A percentile compares a stretch with the other conserved stretches of the same genome.
These are phyloP conservation scores for Colletotrichum sp. DNA, from an alignment of 2,329 filamentous ascomycete genomes.

Conservation along the genomic window DNA sequence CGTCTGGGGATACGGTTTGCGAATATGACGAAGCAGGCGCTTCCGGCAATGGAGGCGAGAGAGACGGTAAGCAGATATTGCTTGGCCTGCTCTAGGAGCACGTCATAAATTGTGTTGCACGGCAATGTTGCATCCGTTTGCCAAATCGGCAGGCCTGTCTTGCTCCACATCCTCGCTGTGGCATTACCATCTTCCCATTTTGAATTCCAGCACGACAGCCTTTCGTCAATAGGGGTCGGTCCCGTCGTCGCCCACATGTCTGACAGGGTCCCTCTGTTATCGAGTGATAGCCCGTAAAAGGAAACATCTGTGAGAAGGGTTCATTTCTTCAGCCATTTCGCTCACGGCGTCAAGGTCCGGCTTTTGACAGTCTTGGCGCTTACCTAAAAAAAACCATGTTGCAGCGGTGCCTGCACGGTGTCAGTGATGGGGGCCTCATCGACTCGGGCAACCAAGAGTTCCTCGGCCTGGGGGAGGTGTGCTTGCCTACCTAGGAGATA, in stretches of 20 bases:
- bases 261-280: conserved; percentile 46
- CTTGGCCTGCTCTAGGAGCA: conserved; percentile 55
- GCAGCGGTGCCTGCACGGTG: conserved; percentile 43
- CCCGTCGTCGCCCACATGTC: conserved; percentile 46
- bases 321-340: neutral
- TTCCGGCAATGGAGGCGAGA: conserved; percentile 54
- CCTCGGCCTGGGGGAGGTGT: neutral
- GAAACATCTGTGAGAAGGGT: conserved; percentile 52
- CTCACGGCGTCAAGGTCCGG: neutral
- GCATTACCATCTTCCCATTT: conserved; percentile 46
- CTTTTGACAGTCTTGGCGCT: neutral
- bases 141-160: conserved; percentile 48
- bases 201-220: conserved; percentile 53
- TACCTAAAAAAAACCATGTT: conserved; percentile 51
- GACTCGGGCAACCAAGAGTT: neutral
- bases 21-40: conserved; percentile 51
- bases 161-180: conserved; percentile 45
- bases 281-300: conserved; percentile 59
- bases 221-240: conserved; percentile 36
- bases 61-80: conserved; percentile 59
- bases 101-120: conserved; percentile 57
- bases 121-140: conserved; percentile 53
- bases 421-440: neutral
- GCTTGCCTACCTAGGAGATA: conserved; percentile 39
- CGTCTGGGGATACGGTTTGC: conserved; percentile 53